Evolutionary conservation across 1,284 basidiomycete genomes (phyloP), one percentile per base, ranked within the genome.

Genomic region (Rhodotorula sp.): DNA sequence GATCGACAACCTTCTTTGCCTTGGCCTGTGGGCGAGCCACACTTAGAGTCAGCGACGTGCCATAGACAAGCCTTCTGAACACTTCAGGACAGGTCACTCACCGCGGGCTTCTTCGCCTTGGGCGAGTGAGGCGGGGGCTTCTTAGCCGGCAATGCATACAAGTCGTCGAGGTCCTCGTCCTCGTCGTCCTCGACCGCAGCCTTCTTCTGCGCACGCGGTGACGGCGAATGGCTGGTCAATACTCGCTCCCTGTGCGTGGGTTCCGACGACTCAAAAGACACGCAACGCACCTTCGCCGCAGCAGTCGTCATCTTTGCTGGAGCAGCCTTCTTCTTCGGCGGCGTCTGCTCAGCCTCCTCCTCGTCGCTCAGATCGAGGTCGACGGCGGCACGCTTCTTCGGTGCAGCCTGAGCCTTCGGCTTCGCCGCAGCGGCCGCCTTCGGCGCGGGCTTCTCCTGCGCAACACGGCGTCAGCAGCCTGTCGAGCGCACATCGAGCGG

Each of bases 351-450:
- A 17, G 12, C 49, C 19, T 61, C 50, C 21, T 55, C 62, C 17
- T 55, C 71, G 8, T 69, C 71, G 52, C 59, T 61, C 60, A 68
- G 34, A 19, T 63, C 71, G 46, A 65, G 52, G 27, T 63, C 62
- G 53, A 55, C 53, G 53, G 53, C 55, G 19, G 52, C 21, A 42
- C 62, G 70, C 63, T 71, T 67, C 21, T 46, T 46, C 3, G 64
- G 64, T 19, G 64, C 54, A 42, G 58, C 59, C 49, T 60, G 55
- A 16, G 57, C 55, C 78, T 85, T 85, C 12, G n/a, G 34, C 63
- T 70, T 65, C 34, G 60, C 49, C 7, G 61, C 52, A 16, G 64
- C 56, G 42, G 58, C 57, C 16, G 87, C 85, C 79, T 90, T 91
- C 34, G 46, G 21, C 7, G 61, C 53, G 23, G 62, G 44, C 42